Evolutionary conservation across 2,329 filamentous ascomycete genomes (phyloP), one percentile per base, ranked within the genome.

Genomic region (Xylaria sp.): DNA sequence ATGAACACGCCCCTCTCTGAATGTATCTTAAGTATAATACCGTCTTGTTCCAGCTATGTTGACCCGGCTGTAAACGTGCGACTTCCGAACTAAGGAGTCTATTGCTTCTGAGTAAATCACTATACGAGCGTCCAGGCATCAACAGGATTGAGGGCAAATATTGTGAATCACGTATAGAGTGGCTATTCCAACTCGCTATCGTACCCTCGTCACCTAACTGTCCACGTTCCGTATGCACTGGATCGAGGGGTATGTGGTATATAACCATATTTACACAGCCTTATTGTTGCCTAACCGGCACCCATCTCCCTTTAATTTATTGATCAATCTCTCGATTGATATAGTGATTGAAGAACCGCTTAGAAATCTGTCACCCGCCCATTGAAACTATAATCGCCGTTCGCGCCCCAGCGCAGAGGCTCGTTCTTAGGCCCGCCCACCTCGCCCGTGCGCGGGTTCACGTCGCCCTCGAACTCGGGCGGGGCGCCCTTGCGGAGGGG

Each of bases 401-500:
- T 79, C 20, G 86, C 84, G 0, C 94, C 94, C 95, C 95, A 98
- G 75, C 94, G 84, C 78, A 98, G 78, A 61, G 96, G 96, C 82
- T 99, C 95, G 78, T 97, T 98, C 89, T 98, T 99, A 6, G 96
- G 96, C 0, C 96, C 96, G 6, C 96, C 96, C 12, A 98, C 89
- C 85, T 99, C 96, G 28, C 96, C 96, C 1, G 96, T 99, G 85
- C 91, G 92, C 2, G 96, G 96, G 80, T 99, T 98, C 64, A 85
- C 86, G 63, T 98, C 94, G 67, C 96, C 96, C 74, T 95, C 90
- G 76, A 99, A 99, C 83, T 98, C 95, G 1, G 96, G 94, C 76
- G 90, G 88, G 52, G 94, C 91, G 43, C 95, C 95, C 63, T 78
- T 78, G 23, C 78, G 74, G 23, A 79, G 72, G n/a, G 95, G 78